Evolutionary conservation across 306 rosid genomes (phyloP).

Genomic region (Vigna radiata): DNA sequence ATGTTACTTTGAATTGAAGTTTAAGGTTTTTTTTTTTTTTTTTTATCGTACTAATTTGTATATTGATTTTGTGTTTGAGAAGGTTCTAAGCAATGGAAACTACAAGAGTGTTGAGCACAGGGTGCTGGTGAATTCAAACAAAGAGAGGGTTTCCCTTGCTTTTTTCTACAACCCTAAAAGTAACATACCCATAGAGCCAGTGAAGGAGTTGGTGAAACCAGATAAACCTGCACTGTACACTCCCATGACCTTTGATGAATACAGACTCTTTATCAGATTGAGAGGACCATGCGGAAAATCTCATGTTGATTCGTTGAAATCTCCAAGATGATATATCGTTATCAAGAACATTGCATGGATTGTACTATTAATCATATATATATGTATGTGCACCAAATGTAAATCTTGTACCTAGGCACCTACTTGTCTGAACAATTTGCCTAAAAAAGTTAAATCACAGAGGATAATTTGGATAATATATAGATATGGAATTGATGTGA

Average conservation of each 20-base stretch:
- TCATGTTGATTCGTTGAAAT: conserved; percentile 75
- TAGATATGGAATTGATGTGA: conserved; percentile 12
- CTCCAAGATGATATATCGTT: conserved; percentile 44
- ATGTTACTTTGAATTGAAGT: not conserved
- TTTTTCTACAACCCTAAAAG: conserved; percentile 97
- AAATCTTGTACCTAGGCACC: not conserved
- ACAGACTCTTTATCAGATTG: conserved; percentile 77
- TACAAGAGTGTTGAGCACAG: conserved; percentile 94
- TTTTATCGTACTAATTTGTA: not conserved
- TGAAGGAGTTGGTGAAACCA: conserved; percentile 62
- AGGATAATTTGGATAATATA: not conserved
- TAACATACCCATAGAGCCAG: conserved; percentile 74
- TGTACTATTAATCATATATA: not conserved
- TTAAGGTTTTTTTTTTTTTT: not conserved
- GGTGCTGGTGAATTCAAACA: conserved; percentile 74
- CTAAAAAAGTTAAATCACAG: not conserved
- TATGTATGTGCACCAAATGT: not conserved
- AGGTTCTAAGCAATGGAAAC: conserved; percentile 84
- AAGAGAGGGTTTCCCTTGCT: conserved; percentile 81
- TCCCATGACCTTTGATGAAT: conserved; percentile 84
- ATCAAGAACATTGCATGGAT: not conserved
- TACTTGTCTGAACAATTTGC: conserved; percentile 9
- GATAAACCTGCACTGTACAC: conserved; percentile 64
- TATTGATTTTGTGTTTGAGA: conserved; percentile 14
- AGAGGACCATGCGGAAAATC: conserved; percentile 86